Base-by-base conservation (phyloP, 139 green algal genomes). In the Pycnococcus provasolii region DNA sequence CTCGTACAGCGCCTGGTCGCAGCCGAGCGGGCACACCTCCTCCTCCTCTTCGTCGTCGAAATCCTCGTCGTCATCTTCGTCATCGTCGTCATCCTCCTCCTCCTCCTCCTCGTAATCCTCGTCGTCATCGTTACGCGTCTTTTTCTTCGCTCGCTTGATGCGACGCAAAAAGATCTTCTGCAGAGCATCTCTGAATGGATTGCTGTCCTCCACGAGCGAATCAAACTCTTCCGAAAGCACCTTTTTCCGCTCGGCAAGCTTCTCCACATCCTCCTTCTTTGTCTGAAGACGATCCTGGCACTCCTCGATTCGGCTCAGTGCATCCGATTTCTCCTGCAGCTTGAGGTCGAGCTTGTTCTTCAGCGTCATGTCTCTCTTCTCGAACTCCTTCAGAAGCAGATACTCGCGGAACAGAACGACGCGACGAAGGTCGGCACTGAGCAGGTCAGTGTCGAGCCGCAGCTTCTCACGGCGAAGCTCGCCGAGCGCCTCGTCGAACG, bases 91-190 rank as follows among this genome's bases (percentile, higher is more conserved):
- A 1, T 81, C 75, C 3, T 80, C 71, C 4, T 76, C 74, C 8
- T 75, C 67, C 43, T 73, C 67, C 67, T 6, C 62, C 26, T 70
- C 62, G 41, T 70, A 58, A 43, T 75, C 72, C 45, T 74, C 59
- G 39, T 79, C 81, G 41, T 68, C 69, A 2, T 73, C 66, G 45
- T 58, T 66, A 13, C 37, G 66, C 9, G 59, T 71, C 55, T 79
- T 81, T 73, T 87, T 86, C 62, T 87, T 86, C 55, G 42, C 67
- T 53, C 84, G 79, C 82, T 92, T 90, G 70, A 91, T 84, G 40
- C 78, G 80, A 4, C 77, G 71, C 50, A 69, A 60, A 77, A 91
- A 93, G 26, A 88, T 77, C 65, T 86, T 85, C 37, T 67, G 58
- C 48, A 94, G 73, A 42, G 70, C 60, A 45, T 90, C 86, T 4